phyloP scores from a whole-genome alignment of 2,329 filamentous ascomycete genomes.

The Whalleya microplaca region DNA sequence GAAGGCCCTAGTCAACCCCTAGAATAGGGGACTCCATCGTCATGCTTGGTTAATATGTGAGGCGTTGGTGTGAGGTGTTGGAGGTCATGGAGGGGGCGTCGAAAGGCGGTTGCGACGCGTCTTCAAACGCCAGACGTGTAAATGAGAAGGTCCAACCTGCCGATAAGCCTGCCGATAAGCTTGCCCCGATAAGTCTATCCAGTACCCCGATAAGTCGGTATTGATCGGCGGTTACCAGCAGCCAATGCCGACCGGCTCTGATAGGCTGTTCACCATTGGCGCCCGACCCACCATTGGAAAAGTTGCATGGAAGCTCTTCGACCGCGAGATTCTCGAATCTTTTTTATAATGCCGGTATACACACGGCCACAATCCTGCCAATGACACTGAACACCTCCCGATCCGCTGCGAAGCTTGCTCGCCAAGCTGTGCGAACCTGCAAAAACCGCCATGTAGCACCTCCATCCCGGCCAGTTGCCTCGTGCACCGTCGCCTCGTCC shows the following conservation, averaged over 20 bases:
- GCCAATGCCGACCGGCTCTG: slow-evolving; percentile 2
- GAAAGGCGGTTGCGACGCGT: slow-evolving; percentile 12
- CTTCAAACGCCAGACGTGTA: slow-evolving; percentile 11
- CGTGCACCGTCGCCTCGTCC: slow-evolving; percentile 19
- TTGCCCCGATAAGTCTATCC: no score
- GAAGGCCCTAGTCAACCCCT: slow-evolving; percentile 14
- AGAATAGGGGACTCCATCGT: slow-evolving; percentile 4
- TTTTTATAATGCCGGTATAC: slow-evolving; percentile 18
- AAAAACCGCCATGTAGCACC: slow-evolving; percentile 22
- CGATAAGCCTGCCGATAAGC: no score
- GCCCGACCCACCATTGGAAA: slow-evolving; percentile 16
- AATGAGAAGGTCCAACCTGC: slow-evolving; percentile 10
- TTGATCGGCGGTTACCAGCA: not conserved
- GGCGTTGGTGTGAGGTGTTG: no score
- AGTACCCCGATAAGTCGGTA: no score
- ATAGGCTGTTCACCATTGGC: slow-evolving; percentile 14
- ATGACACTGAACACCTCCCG: slow-evolving; percentile 43
- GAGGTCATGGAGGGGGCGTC: no score
- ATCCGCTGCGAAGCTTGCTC: slow-evolving; percentile 38
- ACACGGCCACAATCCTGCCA: slow-evolving; percentile 13
- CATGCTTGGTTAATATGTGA: not conserved
- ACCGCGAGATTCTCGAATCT: slow-evolving; percentile 7
- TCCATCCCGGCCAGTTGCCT: slow-evolving; percentile 11
- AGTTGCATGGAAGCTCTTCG: slow-evolving; percentile 13
- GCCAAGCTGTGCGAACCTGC: slow-evolving; percentile 38